Conservation (phyloP, 2,329 filamentous ascomycete genomes). For the Orbilia javanica region DNA sequence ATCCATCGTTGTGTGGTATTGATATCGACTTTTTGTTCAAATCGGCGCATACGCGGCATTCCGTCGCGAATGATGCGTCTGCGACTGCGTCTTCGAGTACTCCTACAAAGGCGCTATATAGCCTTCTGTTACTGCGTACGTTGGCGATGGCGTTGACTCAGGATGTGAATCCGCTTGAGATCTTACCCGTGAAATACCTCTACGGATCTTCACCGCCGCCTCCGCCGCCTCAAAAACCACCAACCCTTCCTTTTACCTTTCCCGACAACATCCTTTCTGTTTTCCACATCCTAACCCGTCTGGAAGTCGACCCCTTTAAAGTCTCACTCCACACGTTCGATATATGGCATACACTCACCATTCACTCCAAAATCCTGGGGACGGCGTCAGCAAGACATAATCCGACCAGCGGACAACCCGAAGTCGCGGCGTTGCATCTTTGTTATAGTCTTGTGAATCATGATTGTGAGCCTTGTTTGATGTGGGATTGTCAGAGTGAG, state of each 20-base stretch:
- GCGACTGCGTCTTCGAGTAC: conserved; percentile 41
- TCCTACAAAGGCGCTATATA: conserved; percentile 69
- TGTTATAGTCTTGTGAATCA: conserved; percentile 96
- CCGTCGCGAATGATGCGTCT: conserved; percentile 45
- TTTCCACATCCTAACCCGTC: conserved; percentile 83
- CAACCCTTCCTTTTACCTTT: conserved; percentile 81
- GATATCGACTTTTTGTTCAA: conserved; percentile 76
- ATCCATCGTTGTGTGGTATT: conserved; percentile 76
- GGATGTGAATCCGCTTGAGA: conserved; percentile 73
- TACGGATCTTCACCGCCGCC: conserved; percentile 73
- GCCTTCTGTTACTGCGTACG: conserved; percentile 73
- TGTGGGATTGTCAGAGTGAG: conserved; percentile 89
- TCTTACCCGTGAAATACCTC: conserved; percentile 75
- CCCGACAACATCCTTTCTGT: conserved; percentile 79
- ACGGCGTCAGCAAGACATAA: conserved; percentile 89
- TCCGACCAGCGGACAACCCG: conserved; percentile 81
- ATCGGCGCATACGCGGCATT: conserved; percentile 70
- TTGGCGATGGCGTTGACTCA: conserved; percentile 75
- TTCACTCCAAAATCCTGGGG: conserved; percentile 92
- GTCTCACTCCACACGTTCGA: conserved; percentile 72
- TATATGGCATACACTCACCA: conserved; percentile 87
- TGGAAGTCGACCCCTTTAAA: conserved; percentile 82
- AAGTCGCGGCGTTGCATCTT: conserved; percentile 83
- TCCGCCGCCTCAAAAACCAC: conserved; percentile 71
- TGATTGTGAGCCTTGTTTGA: conserved; percentile 93